Percentiles rank a stretch among this genome's conserved stretches.
phyloP scores from a whole-genome alignment of 805 yeast genomes.

The Metschnikowia bowlesiae region DNA sequence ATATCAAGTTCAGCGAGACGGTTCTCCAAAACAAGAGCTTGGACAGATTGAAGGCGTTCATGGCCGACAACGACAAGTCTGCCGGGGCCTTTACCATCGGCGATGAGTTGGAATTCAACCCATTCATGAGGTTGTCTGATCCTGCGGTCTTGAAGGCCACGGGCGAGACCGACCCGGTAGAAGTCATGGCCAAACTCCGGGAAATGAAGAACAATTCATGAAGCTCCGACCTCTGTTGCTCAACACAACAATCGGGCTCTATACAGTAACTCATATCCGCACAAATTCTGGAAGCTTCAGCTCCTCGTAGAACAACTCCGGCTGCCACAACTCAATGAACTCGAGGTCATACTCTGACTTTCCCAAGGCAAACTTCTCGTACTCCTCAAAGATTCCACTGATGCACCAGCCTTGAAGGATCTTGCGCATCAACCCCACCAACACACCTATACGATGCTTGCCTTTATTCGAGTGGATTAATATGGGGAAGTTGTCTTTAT shows the following conservation, averaged over 20 bases:
- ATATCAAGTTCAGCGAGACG: slow-evolving; percentile 70
- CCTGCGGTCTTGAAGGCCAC: slow-evolving; percentile 56
- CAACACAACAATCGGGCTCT: not conserved
- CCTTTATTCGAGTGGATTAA: slow-evolving; percentile 93
- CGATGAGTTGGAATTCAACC: slow-evolving; percentile 80
- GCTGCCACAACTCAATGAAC: slow-evolving; percentile 79
- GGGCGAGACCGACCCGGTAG: slow-evolving; percentile 45
- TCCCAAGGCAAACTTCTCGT: slow-evolving; percentile 87
- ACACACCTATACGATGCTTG: slow-evolving; percentile 91
- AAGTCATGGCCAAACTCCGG: slow-evolving; percentile 71
- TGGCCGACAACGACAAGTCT: slow-evolving; percentile 58
- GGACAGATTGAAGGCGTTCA: slow-evolving; percentile 47
- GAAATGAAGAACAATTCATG: slow-evolving; percentile 61
- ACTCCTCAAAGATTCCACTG: slow-evolving; percentile 91
- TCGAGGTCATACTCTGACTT: slow-evolving; percentile 91
- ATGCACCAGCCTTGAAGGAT: slow-evolving; percentile 88
- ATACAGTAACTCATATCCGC: slow-evolving; percentile 20
- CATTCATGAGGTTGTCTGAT: slow-evolving; percentile 79
- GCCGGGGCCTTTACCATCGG: slow-evolving; percentile 81
- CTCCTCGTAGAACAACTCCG: slow-evolving; percentile 47
- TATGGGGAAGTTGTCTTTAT: slow-evolving; percentile 76
- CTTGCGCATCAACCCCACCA: slow-evolving; percentile 88
- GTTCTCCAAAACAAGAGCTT: slow-evolving; percentile 56
- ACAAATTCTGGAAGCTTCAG: slow-evolving; percentile 62
- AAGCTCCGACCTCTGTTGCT: not conserved